phyloP scores from a whole-genome alignment of 176 grass and related monocot genomes.

The Aegilops longissima region DNA sequence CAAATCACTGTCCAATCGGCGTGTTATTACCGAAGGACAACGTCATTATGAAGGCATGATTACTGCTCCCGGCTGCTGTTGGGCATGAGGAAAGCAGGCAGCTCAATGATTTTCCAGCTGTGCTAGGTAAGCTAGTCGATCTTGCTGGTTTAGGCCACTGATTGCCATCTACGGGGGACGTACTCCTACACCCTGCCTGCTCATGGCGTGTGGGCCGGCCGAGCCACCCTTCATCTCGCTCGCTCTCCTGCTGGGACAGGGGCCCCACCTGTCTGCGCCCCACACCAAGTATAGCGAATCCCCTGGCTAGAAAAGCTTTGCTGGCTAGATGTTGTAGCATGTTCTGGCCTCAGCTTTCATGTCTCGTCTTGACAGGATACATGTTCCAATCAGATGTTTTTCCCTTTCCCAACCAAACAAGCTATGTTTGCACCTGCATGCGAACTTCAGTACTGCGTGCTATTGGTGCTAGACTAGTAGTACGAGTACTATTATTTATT shows the following conservation, averaged over 20 bases:
- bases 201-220: background rate
- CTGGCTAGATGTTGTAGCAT: background rate
- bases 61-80: constrained; percentile 4
- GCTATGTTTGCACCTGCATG: background rate
- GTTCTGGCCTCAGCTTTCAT: constrained; percentile 9
- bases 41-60: constrained; percentile 22
- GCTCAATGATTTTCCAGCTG: constrained; percentile 21
- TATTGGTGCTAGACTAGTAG: background rate
- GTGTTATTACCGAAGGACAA: background rate
- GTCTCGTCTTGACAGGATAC: constrained; percentile 8
- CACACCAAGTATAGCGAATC: background rate
- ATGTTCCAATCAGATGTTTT: constrained; percentile 4
- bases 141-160: constrained; percentile 32
- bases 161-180: background rate
- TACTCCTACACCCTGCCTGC: no score
- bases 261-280: background rate
- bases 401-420: background rate
- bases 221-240: background rate
- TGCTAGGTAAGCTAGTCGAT: constrained; percentile 17
- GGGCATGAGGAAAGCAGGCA: constrained; percentile 10
- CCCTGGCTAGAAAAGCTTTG: background rate
- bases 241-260: no score
- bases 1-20: background rate
- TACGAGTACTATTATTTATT: background rate
- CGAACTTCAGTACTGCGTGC: background rate